These are phyloP conservation scores for Penicillium chermesinum DNA, from an alignment of 495 filamentous ascomycete species.

Conservation along the genomic window DNA sequence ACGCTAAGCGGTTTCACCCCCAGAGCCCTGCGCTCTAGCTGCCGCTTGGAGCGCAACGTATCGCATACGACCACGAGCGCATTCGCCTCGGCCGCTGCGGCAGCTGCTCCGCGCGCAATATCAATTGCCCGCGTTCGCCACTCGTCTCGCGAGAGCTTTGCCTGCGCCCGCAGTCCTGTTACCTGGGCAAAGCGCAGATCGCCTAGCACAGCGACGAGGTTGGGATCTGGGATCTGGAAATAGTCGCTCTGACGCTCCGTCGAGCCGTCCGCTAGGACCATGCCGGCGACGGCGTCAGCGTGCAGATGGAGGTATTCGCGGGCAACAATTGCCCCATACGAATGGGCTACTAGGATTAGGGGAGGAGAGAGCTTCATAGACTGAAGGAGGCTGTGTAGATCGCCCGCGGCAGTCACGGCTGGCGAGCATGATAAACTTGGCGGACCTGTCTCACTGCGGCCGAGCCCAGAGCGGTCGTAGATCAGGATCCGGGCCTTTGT, in stretches of 20 bases:
- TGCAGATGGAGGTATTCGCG: constrained; percentile 41
- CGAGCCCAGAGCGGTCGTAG: constrained; percentile 42
- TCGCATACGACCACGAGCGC: constrained; percentile 18
- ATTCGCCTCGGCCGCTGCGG: constrained; percentile 15
- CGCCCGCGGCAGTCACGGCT: constrained; percentile 24
- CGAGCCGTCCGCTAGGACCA: constrained; percentile 38
- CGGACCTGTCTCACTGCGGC: constrained; percentile 27
- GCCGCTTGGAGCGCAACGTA: constrained; percentile 26
- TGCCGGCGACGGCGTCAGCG: constrained; percentile 26
- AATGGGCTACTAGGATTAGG: constrained; percentile 45
- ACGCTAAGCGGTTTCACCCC: constrained; percentile 34
- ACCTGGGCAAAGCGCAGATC: constrained; percentile 28
- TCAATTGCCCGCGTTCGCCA: constrained; percentile 33
- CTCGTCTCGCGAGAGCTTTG: constrained; percentile 27
- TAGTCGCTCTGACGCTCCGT: constrained; percentile 33
- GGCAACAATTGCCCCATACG: constrained; percentile 48
- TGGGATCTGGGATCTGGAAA: constrained; percentile 26
- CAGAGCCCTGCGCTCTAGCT: constrained; percentile 27
- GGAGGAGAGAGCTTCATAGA: constrained; percentile 20
- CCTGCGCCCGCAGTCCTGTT: constrained; percentile 25
- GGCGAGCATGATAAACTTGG: constrained; percentile 1
- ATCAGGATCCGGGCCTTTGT: constrained; percentile 28
- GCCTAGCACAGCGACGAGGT: constrained; percentile 28
- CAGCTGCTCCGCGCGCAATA: constrained; percentile 22
- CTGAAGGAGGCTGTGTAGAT: constrained; percentile 29